Conservation (phyloP, 805 yeast genomes). For the Saccharomycopsis schoenii region DNA sequence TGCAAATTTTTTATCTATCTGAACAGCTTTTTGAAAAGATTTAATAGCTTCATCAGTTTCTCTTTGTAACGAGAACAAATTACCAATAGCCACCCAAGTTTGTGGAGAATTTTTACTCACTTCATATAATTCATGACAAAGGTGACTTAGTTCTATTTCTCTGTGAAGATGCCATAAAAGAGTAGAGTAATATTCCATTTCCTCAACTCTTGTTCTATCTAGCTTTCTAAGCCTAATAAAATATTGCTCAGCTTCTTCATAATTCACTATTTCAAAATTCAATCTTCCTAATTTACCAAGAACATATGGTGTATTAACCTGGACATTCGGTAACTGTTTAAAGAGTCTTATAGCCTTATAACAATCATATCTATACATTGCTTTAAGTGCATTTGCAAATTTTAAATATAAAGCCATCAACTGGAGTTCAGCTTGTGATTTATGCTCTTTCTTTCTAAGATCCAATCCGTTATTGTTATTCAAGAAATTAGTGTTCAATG, state of each 20-base stretch:
- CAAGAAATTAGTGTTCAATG: slow-evolving; percentile 15
- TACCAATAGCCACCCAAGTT: slow-evolving; percentile 90
- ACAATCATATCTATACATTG: slow-evolving; percentile 61
- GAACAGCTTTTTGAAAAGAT: slow-evolving; percentile 73
- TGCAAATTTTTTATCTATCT: slow-evolving; percentile 57
- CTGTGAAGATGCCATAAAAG: slow-evolving; percentile 86
- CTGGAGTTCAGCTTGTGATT: slow-evolving; percentile 29
- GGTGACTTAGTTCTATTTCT: slow-evolving; percentile 65
- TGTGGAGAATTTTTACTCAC: slow-evolving; percentile 59
- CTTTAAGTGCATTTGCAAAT: slow-evolving; percentile 52
- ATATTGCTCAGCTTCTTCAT: slow-evolving; percentile 59
- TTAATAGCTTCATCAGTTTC: slow-evolving; percentile 86
- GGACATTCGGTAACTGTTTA: slow-evolving; percentile 51
- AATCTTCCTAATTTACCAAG: slow-evolving; percentile 68
- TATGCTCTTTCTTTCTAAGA: slow-evolving; percentile 14
- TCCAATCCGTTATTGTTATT: slow-evolving; percentile 5
- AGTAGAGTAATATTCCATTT: slow-evolving; percentile 88
- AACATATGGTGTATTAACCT: slow-evolving; percentile 75
- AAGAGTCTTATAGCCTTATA: slow-evolving; percentile 67
- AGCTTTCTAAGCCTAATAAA: slow-evolving; percentile 52
- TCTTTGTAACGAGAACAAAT: slow-evolving; percentile 68
- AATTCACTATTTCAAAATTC: slow-evolving; percentile 81
- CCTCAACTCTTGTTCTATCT: slow-evolving; percentile 73
- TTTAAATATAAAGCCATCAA: slow-evolving; percentile 38
- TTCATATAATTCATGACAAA: slow-evolving; percentile 73